phyloP scores from a whole-genome alignment of 2,329 filamentous ascomycete species.

The Paraphaeosphaeria sporulosa region DNA sequence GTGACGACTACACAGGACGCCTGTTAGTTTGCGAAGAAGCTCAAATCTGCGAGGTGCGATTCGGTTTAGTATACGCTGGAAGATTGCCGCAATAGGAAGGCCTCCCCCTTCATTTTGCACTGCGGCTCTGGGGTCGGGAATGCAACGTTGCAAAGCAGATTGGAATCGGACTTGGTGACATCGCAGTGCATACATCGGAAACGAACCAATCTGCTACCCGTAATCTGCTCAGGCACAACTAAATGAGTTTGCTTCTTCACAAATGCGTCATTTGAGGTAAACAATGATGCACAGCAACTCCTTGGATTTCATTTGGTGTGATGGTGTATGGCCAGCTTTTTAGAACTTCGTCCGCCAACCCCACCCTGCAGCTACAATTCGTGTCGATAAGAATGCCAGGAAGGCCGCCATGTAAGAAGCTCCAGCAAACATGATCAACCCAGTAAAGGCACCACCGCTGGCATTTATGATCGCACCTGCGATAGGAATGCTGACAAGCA shows the following conservation, averaged over 20 bases:
- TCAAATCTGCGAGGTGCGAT: neutral
- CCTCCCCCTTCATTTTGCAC: neutral
- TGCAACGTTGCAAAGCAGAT: neutral
- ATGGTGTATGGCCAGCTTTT: neutral
- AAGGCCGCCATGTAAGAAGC: constrained; percentile 27
- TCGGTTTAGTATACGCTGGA: neutral
- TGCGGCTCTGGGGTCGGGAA: neutral
- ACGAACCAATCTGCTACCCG: neutral
- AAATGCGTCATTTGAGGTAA: neutral
- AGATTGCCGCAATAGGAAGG: neutral
- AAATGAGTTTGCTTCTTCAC: neutral
- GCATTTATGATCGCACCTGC: constrained; percentile 56
- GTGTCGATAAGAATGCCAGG: constrained; percentile 21
- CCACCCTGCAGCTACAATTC: constrained; percentile 25
- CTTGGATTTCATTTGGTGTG: neutral
- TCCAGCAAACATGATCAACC: constrained; percentile 31
- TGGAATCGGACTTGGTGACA: neutral
- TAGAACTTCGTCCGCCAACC: constrained; percentile 13
- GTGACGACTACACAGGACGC: neutral
- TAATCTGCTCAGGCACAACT: neutral
- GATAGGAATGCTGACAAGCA: constrained; percentile 71
- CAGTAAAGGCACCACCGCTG: constrained; percentile 23
- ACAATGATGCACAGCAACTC: neutral
- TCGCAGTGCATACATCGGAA: neutral
- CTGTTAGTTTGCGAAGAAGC: neutral